Base-by-base conservation (phyloP, 768 basidiomycete species). In the Termitomyces sp. region DNA sequence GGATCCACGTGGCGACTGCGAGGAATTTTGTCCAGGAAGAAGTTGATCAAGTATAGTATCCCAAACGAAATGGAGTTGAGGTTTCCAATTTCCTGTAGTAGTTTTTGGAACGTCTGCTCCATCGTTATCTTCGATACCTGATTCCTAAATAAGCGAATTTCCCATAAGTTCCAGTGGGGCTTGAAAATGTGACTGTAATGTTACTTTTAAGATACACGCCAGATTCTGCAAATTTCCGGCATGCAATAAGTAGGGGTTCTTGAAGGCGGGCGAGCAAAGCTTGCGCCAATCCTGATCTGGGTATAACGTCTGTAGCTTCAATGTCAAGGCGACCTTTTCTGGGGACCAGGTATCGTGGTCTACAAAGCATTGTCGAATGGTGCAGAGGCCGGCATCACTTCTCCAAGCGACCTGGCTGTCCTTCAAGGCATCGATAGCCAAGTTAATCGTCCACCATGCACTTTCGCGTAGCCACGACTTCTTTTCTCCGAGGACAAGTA, bases 41-140 rank as follows among this genome's bases (percentile, higher is more conserved):
- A 94, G 84, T 52, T 80, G 80, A 63, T 95, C 89, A 38, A 98
- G 76, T 52, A 98, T 83, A 60, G 87, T 76, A 63, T 87, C 85
- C 96, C 96, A 99, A 29, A 88, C 91, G 71, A 92, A 95, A 71
- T 97, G 96, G 47, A 96, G 79, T 69, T 94, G 88, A 59, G 95
- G 88, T 71, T 91, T 96, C 94, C 95, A 94, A 14, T 83, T 73
- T 40, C 84, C 83, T 40, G 80, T 74, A 11, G 79, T 77, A 2
- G 81, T 73, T 61, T 86, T 86, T 11, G 79, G 69, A 2, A 73
- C 67, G 46, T 81, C 80, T 49, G 84, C 73, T 2, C 70, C 70
- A 12, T 81, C 82, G 15, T 86, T 83, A 4, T 86, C 86, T 42
- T 86, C 84, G 5, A 76, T 69, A 8, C 79, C 77, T 15, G 82